Evolutionary conservation across 345 rosid genomes (phyloP).

Genomic region (Salix udensis): DNA sequence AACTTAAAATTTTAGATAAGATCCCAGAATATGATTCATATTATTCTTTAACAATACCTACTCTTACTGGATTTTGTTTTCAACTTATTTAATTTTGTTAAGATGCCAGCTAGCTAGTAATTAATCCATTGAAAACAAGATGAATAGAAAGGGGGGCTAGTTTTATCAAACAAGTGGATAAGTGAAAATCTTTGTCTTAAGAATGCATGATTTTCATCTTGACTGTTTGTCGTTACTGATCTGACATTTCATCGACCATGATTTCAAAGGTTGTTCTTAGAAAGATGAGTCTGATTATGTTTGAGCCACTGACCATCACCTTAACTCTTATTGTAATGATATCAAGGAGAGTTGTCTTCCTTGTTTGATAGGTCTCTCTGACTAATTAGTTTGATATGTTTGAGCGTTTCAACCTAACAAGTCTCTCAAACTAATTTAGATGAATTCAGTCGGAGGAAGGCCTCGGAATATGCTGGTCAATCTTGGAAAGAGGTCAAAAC

Average conservation of each 20-base stretch:
- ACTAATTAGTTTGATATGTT: not conserved
- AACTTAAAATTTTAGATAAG: too few relatives aligned
- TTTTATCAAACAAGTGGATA: not conserved
- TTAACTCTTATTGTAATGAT: not conserved
- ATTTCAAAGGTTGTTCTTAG: constrained; percentile 6
- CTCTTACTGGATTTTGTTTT: too few relatives aligned
- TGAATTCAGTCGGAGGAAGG: not conserved
- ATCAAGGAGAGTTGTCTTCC: not conserved
- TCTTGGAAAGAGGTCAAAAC: too few relatives aligned
- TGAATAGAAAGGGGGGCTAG: not conserved
- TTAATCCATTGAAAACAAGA: not conserved
- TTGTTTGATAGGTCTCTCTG: not conserved
- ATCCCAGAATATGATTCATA: too few relatives aligned
- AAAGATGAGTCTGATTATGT: constrained; percentile 6
- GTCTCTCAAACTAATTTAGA: too few relatives aligned
- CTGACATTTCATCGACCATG: constrained; percentile 14
- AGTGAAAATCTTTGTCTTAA: constrained; percentile 8
- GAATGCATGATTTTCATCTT: not conserved
- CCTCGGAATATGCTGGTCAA: too few relatives aligned
- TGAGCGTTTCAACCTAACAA: not conserved
- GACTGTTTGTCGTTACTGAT: constrained; percentile 10
- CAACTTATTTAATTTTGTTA: too few relatives aligned
- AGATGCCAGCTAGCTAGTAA: not conserved
- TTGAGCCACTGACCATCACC: not conserved
- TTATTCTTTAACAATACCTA: too few relatives aligned